These are phyloP conservation scores for Picochlorum sp. DNA, from an alignment of 139 green algal species.

Conservation along the genomic window DNA sequence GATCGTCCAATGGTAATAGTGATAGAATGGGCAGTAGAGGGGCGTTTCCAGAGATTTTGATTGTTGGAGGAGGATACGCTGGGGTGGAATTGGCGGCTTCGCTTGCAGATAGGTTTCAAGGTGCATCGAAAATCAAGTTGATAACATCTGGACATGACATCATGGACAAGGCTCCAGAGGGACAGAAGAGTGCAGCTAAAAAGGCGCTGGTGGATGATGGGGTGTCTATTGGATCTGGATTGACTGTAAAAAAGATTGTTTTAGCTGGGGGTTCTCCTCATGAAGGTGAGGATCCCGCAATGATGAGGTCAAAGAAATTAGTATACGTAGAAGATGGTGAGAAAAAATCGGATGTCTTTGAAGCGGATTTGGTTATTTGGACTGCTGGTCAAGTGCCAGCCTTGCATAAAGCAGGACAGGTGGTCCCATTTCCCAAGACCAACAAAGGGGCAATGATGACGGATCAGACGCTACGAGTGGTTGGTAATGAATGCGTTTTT, in stretches of 20 bases:
- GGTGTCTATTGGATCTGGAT: slow-evolving; percentile 45
- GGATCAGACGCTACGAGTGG: slow-evolving; percentile 69
- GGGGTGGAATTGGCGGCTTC: slow-evolving; percentile 81
- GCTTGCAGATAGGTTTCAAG: slow-evolving; percentile 53
- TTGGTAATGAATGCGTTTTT: slow-evolving; percentile 66
- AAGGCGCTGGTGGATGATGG: slow-evolving; percentile 35
- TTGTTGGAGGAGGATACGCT: slow-evolving; percentile 83
- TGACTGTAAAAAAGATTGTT: slow-evolving; percentile 16
- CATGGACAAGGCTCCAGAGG: slow-evolving; percentile 38
- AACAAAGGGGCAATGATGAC: slow-evolving; percentile 48
- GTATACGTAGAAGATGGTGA: slow-evolving; percentile 15
- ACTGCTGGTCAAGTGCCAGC: slow-evolving; percentile 55
- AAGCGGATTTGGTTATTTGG: slow-evolving; percentile 77
- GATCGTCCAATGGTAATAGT: too few species aligned
- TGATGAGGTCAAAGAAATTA: slow-evolving; percentile 9
- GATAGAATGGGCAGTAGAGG: background rate
- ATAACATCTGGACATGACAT: slow-evolving; percentile 52
- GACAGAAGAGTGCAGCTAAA: slow-evolving; percentile 54
- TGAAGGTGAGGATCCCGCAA: background rate
- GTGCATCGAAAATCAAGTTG: slow-evolving; percentile 42
- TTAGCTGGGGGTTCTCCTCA: background rate
- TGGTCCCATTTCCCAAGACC: slow-evolving; percentile 59
- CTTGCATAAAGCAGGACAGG: background rate
- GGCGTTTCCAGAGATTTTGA: slow-evolving; percentile 18
- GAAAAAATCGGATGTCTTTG: slow-evolving; percentile 24